Conservation (phyloP, 164 flowering plant species). For the Kingdonia uniflora region DNA sequence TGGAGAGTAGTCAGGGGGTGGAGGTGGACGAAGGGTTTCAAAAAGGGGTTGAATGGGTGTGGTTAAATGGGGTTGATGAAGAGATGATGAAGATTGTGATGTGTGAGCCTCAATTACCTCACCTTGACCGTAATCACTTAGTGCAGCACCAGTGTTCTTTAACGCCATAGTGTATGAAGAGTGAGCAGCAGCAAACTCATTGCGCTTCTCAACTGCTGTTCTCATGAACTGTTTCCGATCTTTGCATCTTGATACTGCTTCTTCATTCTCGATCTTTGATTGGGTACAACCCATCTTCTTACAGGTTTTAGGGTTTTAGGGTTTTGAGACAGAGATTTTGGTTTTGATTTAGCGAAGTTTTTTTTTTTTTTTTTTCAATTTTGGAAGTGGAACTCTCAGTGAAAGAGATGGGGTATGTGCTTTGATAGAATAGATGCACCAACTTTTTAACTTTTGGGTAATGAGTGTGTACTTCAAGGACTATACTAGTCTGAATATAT, state of each 20-base stretch:
- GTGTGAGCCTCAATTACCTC: constrained; percentile 22
- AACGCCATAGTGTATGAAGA: constrained; percentile 56
- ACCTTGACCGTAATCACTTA: constrained; percentile 68
- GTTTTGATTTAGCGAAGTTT: no score
- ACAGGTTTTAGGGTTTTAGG: neutral
- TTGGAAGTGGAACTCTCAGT: no score
- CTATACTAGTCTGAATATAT: no score
- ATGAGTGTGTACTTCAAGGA: no score
- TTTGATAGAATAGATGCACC: no score
- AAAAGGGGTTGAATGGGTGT: constrained; percentile 8
- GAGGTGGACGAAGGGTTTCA: constrained; percentile 41
- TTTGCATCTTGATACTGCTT: constrained; percentile 72
- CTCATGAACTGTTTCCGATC: constrained; percentile 64
- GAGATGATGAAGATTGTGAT: constrained; percentile 10
- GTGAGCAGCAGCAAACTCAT: constrained; percentile 76
- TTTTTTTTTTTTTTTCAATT: no score
- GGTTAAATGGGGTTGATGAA: constrained; percentile 14
- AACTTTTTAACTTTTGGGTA: no score
- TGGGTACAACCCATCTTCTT: constrained; percentile 98
- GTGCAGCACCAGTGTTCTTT: constrained; percentile 77
- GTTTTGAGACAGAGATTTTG: neutral
- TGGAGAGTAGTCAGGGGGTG: constrained; percentile 54
- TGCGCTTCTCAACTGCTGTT: constrained; percentile 54
- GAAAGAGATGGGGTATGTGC: neutral
- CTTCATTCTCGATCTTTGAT: constrained; percentile 78